Conservation (phyloP, 352 stramenopile species). For the Pythium pyrilobum region DNA sequence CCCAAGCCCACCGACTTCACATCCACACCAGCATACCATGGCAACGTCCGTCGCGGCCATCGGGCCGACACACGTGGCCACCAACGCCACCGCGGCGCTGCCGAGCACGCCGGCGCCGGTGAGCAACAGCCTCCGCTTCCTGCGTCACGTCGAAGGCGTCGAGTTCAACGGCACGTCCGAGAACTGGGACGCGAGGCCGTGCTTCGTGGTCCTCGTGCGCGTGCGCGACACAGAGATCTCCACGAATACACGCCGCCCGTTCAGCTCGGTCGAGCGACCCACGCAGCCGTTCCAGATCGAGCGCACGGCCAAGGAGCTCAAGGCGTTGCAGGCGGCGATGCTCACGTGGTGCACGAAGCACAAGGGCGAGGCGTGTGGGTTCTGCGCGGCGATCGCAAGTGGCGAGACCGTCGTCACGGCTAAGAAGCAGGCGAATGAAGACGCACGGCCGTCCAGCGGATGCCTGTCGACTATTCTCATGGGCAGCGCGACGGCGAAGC, state of each 20-base stretch:
- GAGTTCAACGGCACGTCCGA: slow-evolving; percentile 1
- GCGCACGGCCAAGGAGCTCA: slow-evolving; percentile 8
- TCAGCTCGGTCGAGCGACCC: not conserved
- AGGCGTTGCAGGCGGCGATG: not conserved
- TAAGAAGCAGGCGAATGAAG: not conserved
- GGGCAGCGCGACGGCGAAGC: not conserved
- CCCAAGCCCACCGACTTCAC: too few relatives aligned
- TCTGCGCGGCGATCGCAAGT: slow-evolving; percentile 1
- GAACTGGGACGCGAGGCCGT: slow-evolving; percentile 10
- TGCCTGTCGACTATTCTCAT: not conserved
- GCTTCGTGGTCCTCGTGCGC: slow-evolving; percentile 12
- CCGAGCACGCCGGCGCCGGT: not conserved
- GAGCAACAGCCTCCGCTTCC: slow-evolving; percentile 6
- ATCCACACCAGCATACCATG: too few relatives aligned
- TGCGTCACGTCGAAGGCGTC: slow-evolving; percentile 12
- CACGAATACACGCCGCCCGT: not conserved
- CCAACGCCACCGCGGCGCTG: not conserved
- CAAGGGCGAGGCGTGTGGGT: not conserved
- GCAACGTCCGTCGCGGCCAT: not conserved
- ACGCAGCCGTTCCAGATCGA: slow-evolving; percentile 8
- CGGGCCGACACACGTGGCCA: too few relatives aligned
- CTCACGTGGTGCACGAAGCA: not conserved
- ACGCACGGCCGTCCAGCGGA: not conserved
- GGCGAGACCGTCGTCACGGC: not conserved
- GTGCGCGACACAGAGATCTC: too few relatives aligned